A percentile compares a stretch with the other conserved stretches of the same genome.
These are phyloP conservation scores for Areca catechu DNA, from an alignment of 176 grass and related monocot species.

Conservation along the genomic window DNA sequence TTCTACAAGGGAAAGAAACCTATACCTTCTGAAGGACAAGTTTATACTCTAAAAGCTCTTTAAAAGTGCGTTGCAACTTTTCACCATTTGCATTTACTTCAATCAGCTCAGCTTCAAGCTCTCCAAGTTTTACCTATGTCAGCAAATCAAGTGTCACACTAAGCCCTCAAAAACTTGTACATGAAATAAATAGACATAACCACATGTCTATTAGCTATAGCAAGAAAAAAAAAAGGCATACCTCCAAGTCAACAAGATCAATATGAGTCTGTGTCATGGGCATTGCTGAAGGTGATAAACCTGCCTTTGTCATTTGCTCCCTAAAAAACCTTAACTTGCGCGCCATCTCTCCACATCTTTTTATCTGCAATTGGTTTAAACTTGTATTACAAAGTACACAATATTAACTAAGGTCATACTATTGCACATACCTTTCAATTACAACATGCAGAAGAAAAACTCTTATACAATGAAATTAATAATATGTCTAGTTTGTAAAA, in stretches of 20 bases:
- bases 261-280: constrained; percentile 30
- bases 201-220: background rate
- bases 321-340: constrained; percentile 75
- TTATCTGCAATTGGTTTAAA: constrained; percentile 5
- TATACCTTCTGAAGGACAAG: constrained; percentile 86
- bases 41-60: constrained; percentile 76
- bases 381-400: no score
- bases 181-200: background rate
- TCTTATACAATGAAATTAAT: no score
- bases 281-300: constrained; percentile 33
- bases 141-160: constrained; percentile 8
- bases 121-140: constrained; percentile 75
- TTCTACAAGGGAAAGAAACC: background rate
- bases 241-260: constrained; percentile 78
- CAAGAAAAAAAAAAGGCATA: constrained; percentile 15
- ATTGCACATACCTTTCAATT: no score
- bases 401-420: no score
- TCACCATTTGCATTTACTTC: constrained; percentile 98
- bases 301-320: constrained; percentile 80
- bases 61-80: constrained; percentile 66
- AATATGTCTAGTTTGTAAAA: no score
- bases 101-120: constrained; percentile 77
- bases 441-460: no score
- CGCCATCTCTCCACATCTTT: constrained; percentile 89
- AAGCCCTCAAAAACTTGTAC: background rate